Evolutionary conservation across 805 yeast genomes (phyloP).

Genomic region (Torulaspora quercuum): DNA sequence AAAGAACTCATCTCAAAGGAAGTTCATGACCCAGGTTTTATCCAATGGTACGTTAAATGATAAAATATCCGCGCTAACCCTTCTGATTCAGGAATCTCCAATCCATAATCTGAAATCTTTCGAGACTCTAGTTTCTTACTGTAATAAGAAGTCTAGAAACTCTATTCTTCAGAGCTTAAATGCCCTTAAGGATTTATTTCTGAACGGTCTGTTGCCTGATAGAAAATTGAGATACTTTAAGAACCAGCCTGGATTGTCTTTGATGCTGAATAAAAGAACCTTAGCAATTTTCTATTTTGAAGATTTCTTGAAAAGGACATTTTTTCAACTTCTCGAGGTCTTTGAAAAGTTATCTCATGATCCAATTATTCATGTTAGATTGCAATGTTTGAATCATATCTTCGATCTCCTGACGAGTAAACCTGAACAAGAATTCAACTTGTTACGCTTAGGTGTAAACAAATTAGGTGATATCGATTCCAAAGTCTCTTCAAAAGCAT

Average conservation of each 20-base stretch:
- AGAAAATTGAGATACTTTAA: conserved; percentile 77
- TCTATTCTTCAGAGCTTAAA: conserved; percentile 88
- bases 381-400: conserved; percentile 69
- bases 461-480: conserved; percentile 91
- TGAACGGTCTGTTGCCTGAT: conserved; percentile 81
- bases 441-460: conserved; percentile 83
- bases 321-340: conserved; percentile 69
- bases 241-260: conserved; percentile 58
- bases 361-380: conserved; percentile 82
- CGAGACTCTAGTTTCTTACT: conserved; percentile 70
- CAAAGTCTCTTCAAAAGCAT: conserved; percentile 84
- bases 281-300: conserved; percentile 81
- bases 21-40: conserved; percentile 83
- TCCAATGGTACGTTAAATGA: conserved; percentile 91
- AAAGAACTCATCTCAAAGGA: conserved; percentile 72
- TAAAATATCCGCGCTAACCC: conserved; percentile 90
- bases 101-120: conserved; percentile 81
- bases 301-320: conserved; percentile 75
- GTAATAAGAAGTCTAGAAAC: conserved; percentile 88
- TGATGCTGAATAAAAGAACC: conserved; percentile 48
- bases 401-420: conserved; percentile 77
- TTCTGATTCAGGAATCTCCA: conserved; percentile 93
- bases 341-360: conserved; percentile 85
- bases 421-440: conserved; percentile 95
- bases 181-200: conserved; percentile 82